These are phyloP conservation scores for Cercospora sp. DNA, from an alignment of 2,329 filamentous ascomycete genomes.

Conservation along the genomic window DNA sequence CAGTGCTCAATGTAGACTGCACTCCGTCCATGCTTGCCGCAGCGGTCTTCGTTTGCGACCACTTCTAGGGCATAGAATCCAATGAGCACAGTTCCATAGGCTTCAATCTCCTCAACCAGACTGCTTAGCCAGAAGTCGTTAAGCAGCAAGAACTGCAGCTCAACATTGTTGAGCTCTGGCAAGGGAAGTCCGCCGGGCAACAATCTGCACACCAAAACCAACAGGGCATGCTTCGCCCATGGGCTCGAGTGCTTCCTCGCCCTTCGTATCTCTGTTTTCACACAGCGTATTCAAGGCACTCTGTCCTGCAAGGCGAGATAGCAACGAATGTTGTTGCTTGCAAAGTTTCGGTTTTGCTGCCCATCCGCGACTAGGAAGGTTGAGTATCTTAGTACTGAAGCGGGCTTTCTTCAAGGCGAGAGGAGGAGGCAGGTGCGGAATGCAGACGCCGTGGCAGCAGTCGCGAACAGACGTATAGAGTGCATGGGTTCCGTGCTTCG, in stretches of 20 bases:
- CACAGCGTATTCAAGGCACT: not conserved
- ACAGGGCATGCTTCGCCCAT: not conserved
- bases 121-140: conserved; percentile 95
- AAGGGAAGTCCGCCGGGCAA: conserved; percentile 75
- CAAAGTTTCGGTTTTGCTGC: not conserved
- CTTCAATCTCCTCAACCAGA: conserved; percentile 91
- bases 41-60: conserved; percentile 64
- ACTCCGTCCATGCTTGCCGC: no score
- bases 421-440: not conserved
- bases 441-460: not conserved
- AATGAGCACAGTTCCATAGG: conserved; percentile 96
- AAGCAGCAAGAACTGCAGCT: conserved; percentile 89
- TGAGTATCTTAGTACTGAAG: not conserved
- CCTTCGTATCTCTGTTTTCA: not conserved
- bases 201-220: not conserved
- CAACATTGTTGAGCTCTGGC: conserved; percentile 89
- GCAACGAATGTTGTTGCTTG: not conserved
- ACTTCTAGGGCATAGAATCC: conserved; percentile 99
- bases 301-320: not conserved
- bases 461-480: not conserved
- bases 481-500: not conserved
- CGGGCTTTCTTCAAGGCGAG: not conserved
- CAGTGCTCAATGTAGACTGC: no score
- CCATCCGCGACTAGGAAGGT: not conserved
- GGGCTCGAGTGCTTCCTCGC: not conserved